Conservation (phyloP, 2,329 filamentous ascomycete species). For the Fusarium sp. region DNA sequence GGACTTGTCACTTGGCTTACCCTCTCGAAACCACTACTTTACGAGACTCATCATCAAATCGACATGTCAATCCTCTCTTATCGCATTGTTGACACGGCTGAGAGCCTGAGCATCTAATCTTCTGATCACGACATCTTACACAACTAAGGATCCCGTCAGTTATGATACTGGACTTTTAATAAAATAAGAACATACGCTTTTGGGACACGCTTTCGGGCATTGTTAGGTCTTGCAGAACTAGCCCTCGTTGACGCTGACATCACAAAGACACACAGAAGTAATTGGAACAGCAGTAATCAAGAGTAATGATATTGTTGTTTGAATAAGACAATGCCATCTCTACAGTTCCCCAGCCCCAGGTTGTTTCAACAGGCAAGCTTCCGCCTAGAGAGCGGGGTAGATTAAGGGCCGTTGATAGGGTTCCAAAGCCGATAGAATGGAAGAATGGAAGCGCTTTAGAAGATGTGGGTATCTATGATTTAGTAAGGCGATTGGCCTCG, state of each 20-base stretch:
- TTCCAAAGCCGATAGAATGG: slow-evolving; percentile 4
- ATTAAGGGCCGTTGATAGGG: slow-evolving; percentile 11
- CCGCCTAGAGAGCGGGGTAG: slow-evolving; percentile 26
- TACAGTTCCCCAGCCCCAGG: background rate
- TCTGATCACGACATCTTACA: slow-evolving; percentile 40
- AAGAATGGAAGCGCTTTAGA: slow-evolving; percentile 25
- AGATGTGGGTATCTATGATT: slow-evolving; percentile 17
- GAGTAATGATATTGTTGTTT: slow-evolving; percentile 14
- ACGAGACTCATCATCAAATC: slow-evolving; percentile 33
- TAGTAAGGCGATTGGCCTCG: slow-evolving; percentile 12
- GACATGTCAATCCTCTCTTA: slow-evolving; percentile 25
- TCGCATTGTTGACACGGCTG: slow-evolving; percentile 38
- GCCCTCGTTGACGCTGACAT: slow-evolving; percentile 29
- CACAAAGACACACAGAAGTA: background rate
- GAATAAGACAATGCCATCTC: background rate
- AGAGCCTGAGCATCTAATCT: slow-evolving; percentile 36
- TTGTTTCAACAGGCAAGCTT: slow-evolving; percentile 6
- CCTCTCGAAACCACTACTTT: slow-evolving; percentile 40
- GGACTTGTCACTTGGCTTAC: background rate
- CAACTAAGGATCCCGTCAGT: slow-evolving; percentile 14
- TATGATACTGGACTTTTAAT: background rate
- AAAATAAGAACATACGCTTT: slow-evolving; percentile 31
- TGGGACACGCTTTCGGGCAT: slow-evolving; percentile 32
- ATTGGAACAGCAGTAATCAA: background rate
- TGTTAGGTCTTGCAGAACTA: slow-evolving; percentile 19